phyloP scores from a whole-genome alignment of 2,329 filamentous ascomycete species.

The Penicillium hesseltinei region DNA sequence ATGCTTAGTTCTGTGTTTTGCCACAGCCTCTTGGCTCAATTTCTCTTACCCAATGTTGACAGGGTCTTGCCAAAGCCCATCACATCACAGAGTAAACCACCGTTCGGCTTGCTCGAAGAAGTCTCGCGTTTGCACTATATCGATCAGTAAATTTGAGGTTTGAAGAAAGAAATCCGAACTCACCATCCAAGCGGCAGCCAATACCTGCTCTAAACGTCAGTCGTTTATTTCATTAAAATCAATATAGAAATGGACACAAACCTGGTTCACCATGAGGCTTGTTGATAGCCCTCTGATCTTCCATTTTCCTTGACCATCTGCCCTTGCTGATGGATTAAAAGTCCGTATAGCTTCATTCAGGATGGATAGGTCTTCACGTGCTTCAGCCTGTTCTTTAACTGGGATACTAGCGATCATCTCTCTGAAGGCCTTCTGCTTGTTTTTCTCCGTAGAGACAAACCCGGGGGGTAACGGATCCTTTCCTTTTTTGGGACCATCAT shows the following conservation, averaged over 20 bases:
- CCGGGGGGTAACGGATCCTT: neutral
- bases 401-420: neutral
- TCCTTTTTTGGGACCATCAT: neutral
- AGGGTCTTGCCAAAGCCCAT: conserved; percentile 1
- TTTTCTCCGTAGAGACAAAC: neutral
- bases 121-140: neutral
- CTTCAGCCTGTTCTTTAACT: neutral
- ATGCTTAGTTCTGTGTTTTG: neutral
- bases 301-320: neutral
- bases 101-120: neutral
- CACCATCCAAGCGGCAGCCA: neutral
- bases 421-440: neutral
- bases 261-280: neutral
- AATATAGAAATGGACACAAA: neutral
- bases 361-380: neutral
- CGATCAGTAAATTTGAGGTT: neutral
- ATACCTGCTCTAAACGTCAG: neutral
- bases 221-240: neutral
- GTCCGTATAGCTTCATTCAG: neutral
- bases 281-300: neutral
- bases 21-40: too few relatives aligned
- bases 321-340: neutral
- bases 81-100: neutral
- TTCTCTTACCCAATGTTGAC: neutral
- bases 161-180: neutral